A percentile compares a stretch with the other conserved stretches of the same genome.
Conservation (phyloP, 2,329 filamentous ascomycete genomes). For the Claviceps monticola region DNA sequence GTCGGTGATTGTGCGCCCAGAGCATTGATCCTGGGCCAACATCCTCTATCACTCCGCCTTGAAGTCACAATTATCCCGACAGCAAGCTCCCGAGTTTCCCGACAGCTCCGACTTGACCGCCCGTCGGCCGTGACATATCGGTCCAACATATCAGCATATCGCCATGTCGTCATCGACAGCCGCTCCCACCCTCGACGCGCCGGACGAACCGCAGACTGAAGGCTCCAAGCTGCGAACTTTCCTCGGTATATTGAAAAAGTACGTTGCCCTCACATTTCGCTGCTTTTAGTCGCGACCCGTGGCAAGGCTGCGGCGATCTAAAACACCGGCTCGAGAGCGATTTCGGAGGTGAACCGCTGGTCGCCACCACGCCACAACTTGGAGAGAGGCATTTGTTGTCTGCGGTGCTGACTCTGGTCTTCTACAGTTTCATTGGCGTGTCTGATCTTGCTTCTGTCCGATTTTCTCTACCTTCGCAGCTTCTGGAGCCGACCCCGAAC, state of each 20-base stretch:
- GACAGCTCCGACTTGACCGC: neutral
- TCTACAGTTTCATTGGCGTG: slow-evolving; percentile 76
- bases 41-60: neutral
- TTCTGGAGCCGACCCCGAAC: slow-evolving; percentile 92
- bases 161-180: slow-evolving; percentile 25
- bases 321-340: neutral
- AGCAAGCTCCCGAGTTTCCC: neutral
- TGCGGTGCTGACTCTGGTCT: slow-evolving; percentile 4
- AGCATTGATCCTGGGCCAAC: neutral
- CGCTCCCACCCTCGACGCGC: slow-evolving; percentile 18
- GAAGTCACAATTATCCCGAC: neutral
- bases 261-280: slow-evolving; percentile 21
- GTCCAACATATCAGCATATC: neutral
- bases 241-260: slow-evolving; percentile 77
- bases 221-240: slow-evolving; percentile 83
- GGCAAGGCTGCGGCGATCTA: no score
- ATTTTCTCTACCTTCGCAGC: slow-evolving; percentile 89
- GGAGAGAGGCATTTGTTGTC: neutral
- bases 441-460: slow-evolving; percentile 89
- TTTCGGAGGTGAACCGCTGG: neutral
- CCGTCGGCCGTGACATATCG: neutral
- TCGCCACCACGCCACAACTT: no score
- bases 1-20: no score
- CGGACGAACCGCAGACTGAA: slow-evolving; percentile 50
- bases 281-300: neutral